Conservation (phyloP, 2,329 filamentous ascomycete species). For the Berkeleyomyces basicola region DNA sequence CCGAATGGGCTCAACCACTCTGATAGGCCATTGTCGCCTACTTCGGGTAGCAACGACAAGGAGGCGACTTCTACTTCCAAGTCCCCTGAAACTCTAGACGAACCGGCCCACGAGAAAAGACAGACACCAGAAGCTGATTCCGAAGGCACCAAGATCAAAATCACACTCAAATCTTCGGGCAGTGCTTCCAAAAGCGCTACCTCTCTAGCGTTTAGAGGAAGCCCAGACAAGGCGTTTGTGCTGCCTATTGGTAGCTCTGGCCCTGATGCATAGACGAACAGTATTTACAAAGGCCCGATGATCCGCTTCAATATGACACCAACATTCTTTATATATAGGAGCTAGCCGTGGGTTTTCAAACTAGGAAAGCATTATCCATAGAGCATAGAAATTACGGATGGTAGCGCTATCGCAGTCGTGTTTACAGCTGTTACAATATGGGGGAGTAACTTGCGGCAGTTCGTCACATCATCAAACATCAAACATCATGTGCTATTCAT, state of each 20-base stretch:
- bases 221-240: constrained; percentile 38
- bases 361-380: too few species aligned
- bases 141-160: constrained; percentile 4
- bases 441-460: too few species aligned
- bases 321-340: too few species aligned
- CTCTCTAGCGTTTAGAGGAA: constrained; percentile 42
- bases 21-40: constrained; percentile 10
- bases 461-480: too few species aligned
- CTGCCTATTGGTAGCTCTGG: constrained; percentile 20
- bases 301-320: too few species aligned
- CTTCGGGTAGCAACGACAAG: constrained; percentile 5
- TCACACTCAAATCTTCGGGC: constrained; percentile 16
- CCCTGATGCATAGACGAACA: constrained; percentile 14
- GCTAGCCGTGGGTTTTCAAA: too few species aligned
- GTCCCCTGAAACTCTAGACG: constrained; percentile 11
- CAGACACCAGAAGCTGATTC: constrained; percentile 1
- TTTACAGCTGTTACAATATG: too few species aligned
- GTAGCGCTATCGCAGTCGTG: too few species aligned
- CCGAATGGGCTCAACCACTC: constrained; percentile 16
- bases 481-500: neutral
- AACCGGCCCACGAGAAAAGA: constrained; percentile 8
- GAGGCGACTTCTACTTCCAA: constrained; percentile 6
- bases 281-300: neutral
- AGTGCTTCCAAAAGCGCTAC: constrained; percentile 22
- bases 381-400: too few species aligned